Percentiles rank a stretch among this genome's conserved stretches.
Conservation (phyloP, 805 yeast species). For the Ascoidea rubescens region DNA sequence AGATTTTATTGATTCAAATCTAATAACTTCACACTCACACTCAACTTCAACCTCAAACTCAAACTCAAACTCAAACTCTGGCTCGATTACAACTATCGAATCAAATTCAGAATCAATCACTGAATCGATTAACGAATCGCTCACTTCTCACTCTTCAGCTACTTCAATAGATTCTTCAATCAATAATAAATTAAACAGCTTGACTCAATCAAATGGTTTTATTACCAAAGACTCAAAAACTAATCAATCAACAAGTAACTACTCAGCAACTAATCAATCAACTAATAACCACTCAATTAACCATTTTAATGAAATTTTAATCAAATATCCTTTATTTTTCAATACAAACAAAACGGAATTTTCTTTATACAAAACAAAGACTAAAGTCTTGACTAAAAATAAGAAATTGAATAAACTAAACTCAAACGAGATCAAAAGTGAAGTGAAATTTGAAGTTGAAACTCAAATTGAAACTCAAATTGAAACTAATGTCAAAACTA, state of each 20-base stretch:
- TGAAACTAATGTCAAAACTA: background rate
- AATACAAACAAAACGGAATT: slow-evolving; percentile 4
- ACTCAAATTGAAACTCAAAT: background rate
- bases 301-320: too few species aligned
- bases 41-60: background rate
- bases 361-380: background rate
- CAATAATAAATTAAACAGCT: too few species aligned
- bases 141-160: too few species aligned
- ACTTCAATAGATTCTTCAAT: too few species aligned
- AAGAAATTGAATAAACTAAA: slow-evolving; percentile 2
- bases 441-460: background rate
- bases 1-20: background rate
- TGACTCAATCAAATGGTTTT: too few species aligned
- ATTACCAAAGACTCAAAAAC: too few species aligned
- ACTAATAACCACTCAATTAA: too few species aligned
- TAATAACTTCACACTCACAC: background rate
- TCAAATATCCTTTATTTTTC: slow-evolving; percentile 6
- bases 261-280: too few species aligned
- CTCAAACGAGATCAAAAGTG: too few species aligned
- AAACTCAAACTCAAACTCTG: background rate
- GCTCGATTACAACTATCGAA: background rate
- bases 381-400: background rate
- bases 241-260: too few species aligned
- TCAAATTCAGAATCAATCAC: too few species aligned
- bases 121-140: too few species aligned